phyloP scores from a whole-genome alignment of 129 eudicot genomes.

The Glebionis coronaria region DNA sequence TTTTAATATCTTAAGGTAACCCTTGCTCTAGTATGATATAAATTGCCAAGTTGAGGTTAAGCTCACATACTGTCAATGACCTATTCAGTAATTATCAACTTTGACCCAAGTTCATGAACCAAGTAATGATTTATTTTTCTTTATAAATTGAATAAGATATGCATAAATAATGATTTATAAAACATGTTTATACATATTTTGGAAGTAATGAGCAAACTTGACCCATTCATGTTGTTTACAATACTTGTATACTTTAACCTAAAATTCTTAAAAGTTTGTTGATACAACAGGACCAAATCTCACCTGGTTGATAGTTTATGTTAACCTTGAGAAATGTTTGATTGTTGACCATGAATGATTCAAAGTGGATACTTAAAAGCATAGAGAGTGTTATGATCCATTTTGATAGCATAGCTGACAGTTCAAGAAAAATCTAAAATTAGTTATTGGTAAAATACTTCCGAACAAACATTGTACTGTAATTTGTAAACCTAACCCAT shows the following conservation, averaged over 20 bases:
- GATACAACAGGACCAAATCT: background rate
- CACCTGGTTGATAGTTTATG: background rate
- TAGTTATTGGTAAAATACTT: no score
- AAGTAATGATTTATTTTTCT: background rate
- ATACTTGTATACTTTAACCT: background rate
- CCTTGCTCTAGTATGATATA: background rate
- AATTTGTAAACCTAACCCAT: background rate
- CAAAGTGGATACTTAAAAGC: background rate
- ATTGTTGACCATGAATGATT: background rate
- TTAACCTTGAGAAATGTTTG: background rate
- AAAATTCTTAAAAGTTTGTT: background rate
- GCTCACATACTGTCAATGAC: background rate
- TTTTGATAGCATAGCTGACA: background rate
- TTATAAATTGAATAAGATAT: background rate
- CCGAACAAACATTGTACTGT: no score
- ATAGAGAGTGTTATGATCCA: background rate
- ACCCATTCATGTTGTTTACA: background rate
- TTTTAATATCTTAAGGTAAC: conserved; percentile 45
- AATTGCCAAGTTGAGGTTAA: background rate
- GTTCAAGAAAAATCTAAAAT: no score
- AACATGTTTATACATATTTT: background rate
- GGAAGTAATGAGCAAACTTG: background rate
- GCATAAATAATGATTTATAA: background rate
- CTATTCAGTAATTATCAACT: background rate
- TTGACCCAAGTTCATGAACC: background rate